Percentiles rank a stretch among this genome's conserved stretches.
Evolutionary conservation across 106 monocot genomes (phyloP).

Genomic region (Hemerocallis citrina): DNA sequence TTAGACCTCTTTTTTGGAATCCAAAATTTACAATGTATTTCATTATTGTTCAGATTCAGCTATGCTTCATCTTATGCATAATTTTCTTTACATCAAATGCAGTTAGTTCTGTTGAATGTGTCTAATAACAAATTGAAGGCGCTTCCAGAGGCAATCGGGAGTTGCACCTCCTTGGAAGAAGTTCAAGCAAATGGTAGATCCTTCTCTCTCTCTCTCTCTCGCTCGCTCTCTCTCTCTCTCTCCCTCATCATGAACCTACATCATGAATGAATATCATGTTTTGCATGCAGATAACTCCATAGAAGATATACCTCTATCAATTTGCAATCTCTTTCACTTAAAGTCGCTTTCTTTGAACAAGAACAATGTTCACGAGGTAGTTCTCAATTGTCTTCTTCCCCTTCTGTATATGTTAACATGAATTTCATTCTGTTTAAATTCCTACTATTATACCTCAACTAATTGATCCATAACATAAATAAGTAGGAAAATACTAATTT

Average conservation of each 20-base stretch:
- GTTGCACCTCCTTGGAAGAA: conserved; percentile 80
- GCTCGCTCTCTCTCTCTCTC: too few species aligned
- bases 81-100: conserved; percentile 16
- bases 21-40: too few species aligned
- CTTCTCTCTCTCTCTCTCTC: neutral
- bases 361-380: conserved; percentile 72
- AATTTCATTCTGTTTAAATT: neutral
- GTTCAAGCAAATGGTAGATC: conserved; percentile 80
- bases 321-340: conserved; percentile 67
- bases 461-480: neutral
- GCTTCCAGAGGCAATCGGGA: conserved; percentile 83
- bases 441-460: neutral
- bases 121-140: conserved; percentile 76
- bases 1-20: too few species aligned
- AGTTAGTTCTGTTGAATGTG: conserved; percentile 77
- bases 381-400: neutral
- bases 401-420: neutral
- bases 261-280: neutral
- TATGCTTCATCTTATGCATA: conserved; percentile 7
- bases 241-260: neutral
- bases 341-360: conserved; percentile 74
- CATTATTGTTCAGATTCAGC: neutral
- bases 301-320: conserved; percentile 61
- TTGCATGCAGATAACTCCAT: conserved; percentile 61
- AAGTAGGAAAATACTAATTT: conserved; percentile 11